A percentile compares a stretch with the other conserved stretches of the same genome.
Conservation (phyloP, 495 filamentous ascomycete species). For the Neurospora sp. region DNA sequence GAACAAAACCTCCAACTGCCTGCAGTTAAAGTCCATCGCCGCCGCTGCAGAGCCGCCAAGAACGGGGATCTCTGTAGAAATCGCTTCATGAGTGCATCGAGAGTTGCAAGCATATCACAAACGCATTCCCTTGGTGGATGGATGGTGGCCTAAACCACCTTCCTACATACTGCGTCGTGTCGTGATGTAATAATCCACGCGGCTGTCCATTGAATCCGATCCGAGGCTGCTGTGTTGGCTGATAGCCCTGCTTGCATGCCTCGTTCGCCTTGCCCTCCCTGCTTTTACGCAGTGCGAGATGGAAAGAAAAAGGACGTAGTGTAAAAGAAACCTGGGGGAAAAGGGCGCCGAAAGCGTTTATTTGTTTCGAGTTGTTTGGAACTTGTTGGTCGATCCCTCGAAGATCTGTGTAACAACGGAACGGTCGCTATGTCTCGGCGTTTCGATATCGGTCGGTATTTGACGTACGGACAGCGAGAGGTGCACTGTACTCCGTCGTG, state of each 20-base stretch:
- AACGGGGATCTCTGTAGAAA: background rate
- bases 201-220: background rate
- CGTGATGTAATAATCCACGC: background rate
- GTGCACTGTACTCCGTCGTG: no score
- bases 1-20: background rate
- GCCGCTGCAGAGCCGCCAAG: background rate
- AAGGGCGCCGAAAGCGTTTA: background rate
- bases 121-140: background rate
- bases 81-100: background rate
- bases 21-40: no score
- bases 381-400: background rate
- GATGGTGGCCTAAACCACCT: no score
- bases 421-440: background rate
- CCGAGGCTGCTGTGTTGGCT: background rate
- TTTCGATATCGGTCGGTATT: background rate
- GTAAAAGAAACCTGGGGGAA: no score
- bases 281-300: background rate
- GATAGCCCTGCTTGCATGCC: background rate
- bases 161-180: background rate
- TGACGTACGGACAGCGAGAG: background rate
- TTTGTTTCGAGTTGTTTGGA: background rate
- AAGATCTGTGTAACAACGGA: background rate
- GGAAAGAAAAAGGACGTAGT: background rate
- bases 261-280: background rate
- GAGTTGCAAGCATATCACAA: background rate